Base-by-base conservation (phyloP, 2,329 filamentous ascomycete genomes). In the Aspergillus sp. region DNA sequence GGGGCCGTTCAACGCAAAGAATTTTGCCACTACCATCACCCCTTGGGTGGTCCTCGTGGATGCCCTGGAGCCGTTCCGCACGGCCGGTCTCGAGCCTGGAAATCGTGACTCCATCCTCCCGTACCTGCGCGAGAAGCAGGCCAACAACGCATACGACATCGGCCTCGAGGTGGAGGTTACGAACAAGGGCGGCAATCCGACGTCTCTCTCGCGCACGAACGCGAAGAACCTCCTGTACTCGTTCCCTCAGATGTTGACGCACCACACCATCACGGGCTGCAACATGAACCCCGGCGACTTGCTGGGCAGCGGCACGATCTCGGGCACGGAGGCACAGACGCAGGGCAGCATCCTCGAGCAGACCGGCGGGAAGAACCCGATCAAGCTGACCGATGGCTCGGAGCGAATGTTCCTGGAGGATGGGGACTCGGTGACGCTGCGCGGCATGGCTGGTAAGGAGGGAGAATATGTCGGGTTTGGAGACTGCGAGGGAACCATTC, bases 1-100 rank as follows among this genome's bases (percentile, higher is more conserved):
- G 5, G 85, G 85, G 0, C 84, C 84, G 0, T 89, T 91, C 63
- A 86, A 84, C 40, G 70, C 76, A 15, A 91, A 93, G 71, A 89
- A 88, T 56, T 89, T 91, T 50, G 80, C 72, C 3, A 84, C 82
- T 0, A 82, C 74, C 0, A 80, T 91, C 44, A 82, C 77, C 39
- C 74, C 82, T 0, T 91, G 84, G 84, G 74, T 91, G 2, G 80
- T 91, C 3, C 64, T 85, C 8, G 71, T 78, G 19, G 82, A 88
- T 51, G 83, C 84, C 1, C 63, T 91, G 19, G 81, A 82, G 53
- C 79, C 76, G 1, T 82, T 81, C 60, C 63, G 71, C 22, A 60
- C 66, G 0, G 48, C 61, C 6, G 75, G 72, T 4, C 53, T 82
- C 3, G 63, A 64, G 36, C 55, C 59, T 5, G 55, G 67, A 12